Evolutionary conservation across 768 basidiomycete species (phyloP), one percentile per base, ranked within the genome.

Genomic region (Suillus luteus): DNA sequence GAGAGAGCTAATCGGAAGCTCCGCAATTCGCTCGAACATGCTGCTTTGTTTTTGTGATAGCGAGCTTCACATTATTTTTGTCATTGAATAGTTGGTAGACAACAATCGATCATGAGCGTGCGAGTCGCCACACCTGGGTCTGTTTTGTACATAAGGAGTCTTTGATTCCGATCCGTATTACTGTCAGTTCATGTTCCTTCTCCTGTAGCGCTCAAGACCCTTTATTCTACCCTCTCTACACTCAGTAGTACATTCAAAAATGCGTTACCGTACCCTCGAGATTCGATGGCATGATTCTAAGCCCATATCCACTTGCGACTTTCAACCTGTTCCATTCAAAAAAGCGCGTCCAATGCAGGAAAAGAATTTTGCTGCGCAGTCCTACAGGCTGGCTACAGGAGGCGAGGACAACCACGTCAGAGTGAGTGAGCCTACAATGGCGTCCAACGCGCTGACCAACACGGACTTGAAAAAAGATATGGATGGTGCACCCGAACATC

Each of bases 381-480:
- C 87, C n/a, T 98, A 97, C 80, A 85, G 91, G 68, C 81, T 99
- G 22, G 97, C 95, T 1, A 98, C 97, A 0, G 95, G 89, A 14
- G 97, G 97, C 54, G 96, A 96, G 73, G 97, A 99, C 73, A 97
- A 95, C 71, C 91, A 96, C 80, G 94, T 99, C 71, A 82, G 97
- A 75, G 96, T 97, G 72, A 77, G 96, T 88, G 17, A 55, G 60
- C 65, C 61, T 48, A 58, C 44, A 33, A 64, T 37, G 1, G 9
- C 51, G 27, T 63, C 24, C 33, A 64, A 67, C 67, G 63, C 67
- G 67, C 46, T 59, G 59, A 54, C 60, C 61, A 31, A 41, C 55
- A 33, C 55, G 46, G 59, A 69, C 49, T 49, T 44, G n/a, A n/a
- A 11, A 17, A 38, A 62, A 96, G 95, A 75, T 98, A 67, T 97